Base-by-base conservation (phyloP, 2,329 filamentous ascomycete genomes). In the Cordyceps fumosorosea region DNA sequence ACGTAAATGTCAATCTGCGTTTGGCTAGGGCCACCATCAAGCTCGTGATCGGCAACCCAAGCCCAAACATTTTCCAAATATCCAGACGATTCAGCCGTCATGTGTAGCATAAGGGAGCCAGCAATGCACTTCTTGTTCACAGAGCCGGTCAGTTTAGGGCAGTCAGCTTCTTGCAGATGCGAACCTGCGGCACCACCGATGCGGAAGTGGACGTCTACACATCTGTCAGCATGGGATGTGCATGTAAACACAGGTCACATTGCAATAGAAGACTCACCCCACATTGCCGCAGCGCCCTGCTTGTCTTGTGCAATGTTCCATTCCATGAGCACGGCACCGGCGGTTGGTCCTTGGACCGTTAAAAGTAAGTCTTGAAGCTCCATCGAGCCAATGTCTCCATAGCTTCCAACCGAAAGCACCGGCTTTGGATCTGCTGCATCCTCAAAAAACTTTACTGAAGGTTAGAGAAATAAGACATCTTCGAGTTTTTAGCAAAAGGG, bases 351-450 rank as follows among this genome's bases (percentile, higher is more conserved):
- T 64, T 78, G 73, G 0, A 81, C 84, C 67, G 79, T 78, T 34
- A 89, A 74, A 51, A 88, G 77, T 68, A 85, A 78, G 66, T 88
- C 85, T 1, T 79, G 81, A 74, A 81, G 81, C 68, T 88, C 84
- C 20, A 88, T 75, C 8, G 70, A 73, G 14, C 86, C 86, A 11
- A 70, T 71, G 34, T 87, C 80, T 5, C 83, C 82, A 7, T 74
- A 66, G n/a, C 75, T 74, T 37, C 83, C 84, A 6, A 87, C 77
- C 62, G 77, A 75, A 1, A 86, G 74, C 1, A 86, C 80, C 1
- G 78, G 76, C 24, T 77, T 69, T 0, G 84, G 84, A 24, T 75
- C 75, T 51, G 72, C 73, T 18, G 76, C 74, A 64, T 80, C 71
- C 42, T 74, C 72, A 29, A 29, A 29, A 70, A 80, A 83, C 59